Evolutionary conservation across 768 basidiomycete species (phyloP).

Genomic region (Tricholoma matsutake): DNA sequence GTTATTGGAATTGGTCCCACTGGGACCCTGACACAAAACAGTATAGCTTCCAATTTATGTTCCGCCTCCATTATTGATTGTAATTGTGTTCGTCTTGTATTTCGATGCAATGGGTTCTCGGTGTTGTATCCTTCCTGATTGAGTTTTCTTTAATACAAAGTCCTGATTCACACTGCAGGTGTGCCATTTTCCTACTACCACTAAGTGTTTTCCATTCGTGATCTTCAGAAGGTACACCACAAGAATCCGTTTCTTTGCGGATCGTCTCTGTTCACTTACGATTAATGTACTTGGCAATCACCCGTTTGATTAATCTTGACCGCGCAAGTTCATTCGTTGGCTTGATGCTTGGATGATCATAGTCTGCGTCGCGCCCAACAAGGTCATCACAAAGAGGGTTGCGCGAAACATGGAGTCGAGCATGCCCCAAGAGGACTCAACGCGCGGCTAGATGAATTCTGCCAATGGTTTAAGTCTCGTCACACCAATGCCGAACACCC

Average conservation of each 20-base stretch:
- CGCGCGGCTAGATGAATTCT: not conserved
- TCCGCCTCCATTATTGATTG: conserved; percentile 52
- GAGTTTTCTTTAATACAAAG: not conserved
- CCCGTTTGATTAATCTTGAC: conserved; percentile 10
- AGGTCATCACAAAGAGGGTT: conserved; percentile 8
- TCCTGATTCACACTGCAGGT: not conserved
- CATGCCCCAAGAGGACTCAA: not conserved
- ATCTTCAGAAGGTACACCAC: conserved; percentile 20
- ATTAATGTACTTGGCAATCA: not conserved
- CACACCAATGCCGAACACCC: not conserved
- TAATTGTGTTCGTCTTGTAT: conserved; percentile 1
- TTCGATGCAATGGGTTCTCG: conserved; percentile 3
- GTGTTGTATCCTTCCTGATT: conserved; percentile 16
- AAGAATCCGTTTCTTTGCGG: conserved; percentile 23
- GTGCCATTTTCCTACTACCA: not conserved
- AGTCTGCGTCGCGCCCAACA: conserved; percentile 13
- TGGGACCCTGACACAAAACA: conserved; percentile 99
- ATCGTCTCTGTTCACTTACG: conserved; percentile 5
- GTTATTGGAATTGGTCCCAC: conserved; percentile 96
- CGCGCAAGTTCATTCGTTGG: conserved; percentile 21
- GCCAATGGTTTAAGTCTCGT: not conserved
- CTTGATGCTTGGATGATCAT: conserved; percentile 16
- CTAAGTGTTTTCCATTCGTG: not conserved
- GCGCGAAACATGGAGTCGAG: not conserved
- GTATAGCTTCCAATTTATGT: conserved; percentile 98